phyloP scores from a whole-genome alignment of 495 filamentous ascomycete species.

The Annulohypoxylon moriforme region DNA sequence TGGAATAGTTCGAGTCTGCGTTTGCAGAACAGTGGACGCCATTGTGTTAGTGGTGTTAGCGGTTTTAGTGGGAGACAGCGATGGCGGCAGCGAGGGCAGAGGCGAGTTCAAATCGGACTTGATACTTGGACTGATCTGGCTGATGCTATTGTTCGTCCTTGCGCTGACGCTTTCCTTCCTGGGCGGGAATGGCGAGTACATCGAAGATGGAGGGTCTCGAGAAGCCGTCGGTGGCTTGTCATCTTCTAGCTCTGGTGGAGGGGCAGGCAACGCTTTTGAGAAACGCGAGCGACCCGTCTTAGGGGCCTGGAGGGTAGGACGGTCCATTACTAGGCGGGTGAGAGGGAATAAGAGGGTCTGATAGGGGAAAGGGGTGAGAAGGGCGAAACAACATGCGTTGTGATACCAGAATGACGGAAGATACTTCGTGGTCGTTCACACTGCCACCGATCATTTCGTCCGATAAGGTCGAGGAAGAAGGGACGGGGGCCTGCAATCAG shows the following conservation, averaged over 20 bases:
- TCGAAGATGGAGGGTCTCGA: slow-evolving; percentile 32
- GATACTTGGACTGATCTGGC: slow-evolving; percentile 17
- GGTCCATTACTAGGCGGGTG: slow-evolving; percentile 41
- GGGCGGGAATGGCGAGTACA: slow-evolving; percentile 41
- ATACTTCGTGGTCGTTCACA: slow-evolving; percentile 25
- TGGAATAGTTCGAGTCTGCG: slow-evolving; percentile 36
- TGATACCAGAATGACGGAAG: slow-evolving; percentile 36
- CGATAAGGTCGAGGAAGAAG: slow-evolving; percentile 41
- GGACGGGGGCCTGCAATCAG: slow-evolving; percentile 40
- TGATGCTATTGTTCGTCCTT: slow-evolving; percentile 19
- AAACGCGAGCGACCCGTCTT: slow-evolving; percentile 49
- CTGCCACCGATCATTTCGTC: slow-evolving; percentile 40
- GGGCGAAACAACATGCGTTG: slow-evolving; percentile 35
- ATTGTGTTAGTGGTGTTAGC: slow-evolving; percentile 11
- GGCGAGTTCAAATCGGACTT: slow-evolving; percentile 34
- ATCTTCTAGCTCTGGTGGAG: slow-evolving; percentile 38
- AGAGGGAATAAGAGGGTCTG: slow-evolving; percentile 22
- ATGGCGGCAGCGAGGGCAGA: slow-evolving; percentile 42
- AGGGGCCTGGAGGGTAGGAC: slow-evolving; percentile 43
- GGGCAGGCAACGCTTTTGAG: slow-evolving; percentile 51
- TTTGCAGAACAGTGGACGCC: slow-evolving; percentile 25
- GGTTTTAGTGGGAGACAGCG: slow-evolving; percentile 30
- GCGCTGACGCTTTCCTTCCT: slow-evolving; percentile 42
- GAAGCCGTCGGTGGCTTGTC: slow-evolving; percentile 30
- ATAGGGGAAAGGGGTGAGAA: slow-evolving; percentile 29